phyloP scores from a whole-genome alignment of 805 yeast genomes.

The Candida tammaniensis region DNA sequence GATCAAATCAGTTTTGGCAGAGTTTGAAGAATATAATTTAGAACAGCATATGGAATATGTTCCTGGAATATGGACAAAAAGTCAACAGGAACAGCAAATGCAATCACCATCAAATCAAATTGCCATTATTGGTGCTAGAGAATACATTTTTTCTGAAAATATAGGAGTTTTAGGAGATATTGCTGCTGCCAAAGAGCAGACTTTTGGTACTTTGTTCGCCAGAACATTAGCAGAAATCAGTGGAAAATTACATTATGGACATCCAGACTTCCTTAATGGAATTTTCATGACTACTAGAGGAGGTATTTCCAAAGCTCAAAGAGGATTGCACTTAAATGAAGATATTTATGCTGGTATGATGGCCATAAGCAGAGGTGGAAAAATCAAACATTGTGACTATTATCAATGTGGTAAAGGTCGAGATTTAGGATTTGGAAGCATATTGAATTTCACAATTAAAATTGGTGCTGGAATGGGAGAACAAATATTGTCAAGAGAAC shows the following conservation, averaged over 20 bases:
- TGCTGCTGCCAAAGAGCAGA: constrained; percentile 97
- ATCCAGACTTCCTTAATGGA: constrained; percentile 91
- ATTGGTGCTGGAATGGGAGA: constrained; percentile 99
- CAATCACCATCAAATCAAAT: constrained; percentile 50
- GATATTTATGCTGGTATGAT: constrained; percentile 96
- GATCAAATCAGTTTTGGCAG: constrained; percentile 82
- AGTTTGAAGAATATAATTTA: constrained; percentile 76
- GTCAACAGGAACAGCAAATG: no score
- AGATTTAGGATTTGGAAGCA: constrained; percentile 90
- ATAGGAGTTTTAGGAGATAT: constrained; percentile 92
- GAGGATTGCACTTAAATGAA: constrained; percentile 88
- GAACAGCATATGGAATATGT: constrained; percentile 44
- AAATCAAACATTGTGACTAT: constrained; percentile 92
- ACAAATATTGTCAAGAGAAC: constrained; percentile 87
- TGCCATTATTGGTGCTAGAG: constrained; percentile 94
- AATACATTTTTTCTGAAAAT: constrained; percentile 89
- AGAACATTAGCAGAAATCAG: constrained; percentile 92
- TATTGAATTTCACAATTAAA: constrained; percentile 88
- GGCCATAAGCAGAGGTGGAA: constrained; percentile 85
- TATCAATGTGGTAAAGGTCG: constrained; percentile 97
- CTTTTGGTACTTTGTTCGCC: constrained; percentile 94
- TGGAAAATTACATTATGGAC: constrained; percentile 93
- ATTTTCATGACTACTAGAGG: constrained; percentile 94
- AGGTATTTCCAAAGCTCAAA: constrained; percentile 93
- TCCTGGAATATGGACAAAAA: constrained; percentile 4